These are phyloP conservation scores for Rhizoclosmatium sp. DNA, from an alignment of 192 early-diverging fungal species.

Conservation along the genomic window DNA sequence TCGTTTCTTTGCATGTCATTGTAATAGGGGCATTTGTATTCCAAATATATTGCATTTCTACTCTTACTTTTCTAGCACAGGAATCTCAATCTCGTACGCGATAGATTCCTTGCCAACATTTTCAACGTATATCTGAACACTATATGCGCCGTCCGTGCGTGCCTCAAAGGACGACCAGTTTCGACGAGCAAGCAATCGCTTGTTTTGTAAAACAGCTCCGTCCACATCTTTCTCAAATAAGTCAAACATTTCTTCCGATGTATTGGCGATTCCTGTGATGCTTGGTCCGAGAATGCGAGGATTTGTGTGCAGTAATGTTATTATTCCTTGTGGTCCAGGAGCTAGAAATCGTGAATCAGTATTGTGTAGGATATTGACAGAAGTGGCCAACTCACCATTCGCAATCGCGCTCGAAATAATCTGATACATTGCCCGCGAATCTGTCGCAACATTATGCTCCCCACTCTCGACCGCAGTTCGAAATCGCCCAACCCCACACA, in stretches of 20 bases:
- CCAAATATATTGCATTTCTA: too few relatives aligned
- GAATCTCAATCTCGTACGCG: too few relatives aligned
- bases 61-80: too few relatives aligned
- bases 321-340: constrained; percentile 75
- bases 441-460: constrained; percentile 58
- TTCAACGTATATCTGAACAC: constrained; percentile 6
- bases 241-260: constrained; percentile 77
- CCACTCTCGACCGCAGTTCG: constrained; percentile 63
- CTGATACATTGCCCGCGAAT: constrained; percentile 80
- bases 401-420: constrained; percentile 83
- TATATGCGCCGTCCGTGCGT: not conserved
- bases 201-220: constrained; percentile 40
- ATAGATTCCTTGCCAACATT: not conserved
- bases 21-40: too few relatives aligned
- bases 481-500: constrained; percentile 56
- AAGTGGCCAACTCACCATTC: constrained; percentile 53
- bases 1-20: too few relatives aligned
- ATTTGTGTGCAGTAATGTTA: constrained; percentile 70
- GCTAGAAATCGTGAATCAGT: constrained; percentile 2
- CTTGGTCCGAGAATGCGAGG: constrained; percentile 66
- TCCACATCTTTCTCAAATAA: constrained; percentile 76
- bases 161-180: constrained; percentile 12
- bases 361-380: too few relatives aligned
- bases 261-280: constrained; percentile 41
- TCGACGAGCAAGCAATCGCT: not conserved